phyloP scores from a whole-genome alignment of 2,329 filamentous ascomycete species.

The Colletotrichum coccodes region DNA sequence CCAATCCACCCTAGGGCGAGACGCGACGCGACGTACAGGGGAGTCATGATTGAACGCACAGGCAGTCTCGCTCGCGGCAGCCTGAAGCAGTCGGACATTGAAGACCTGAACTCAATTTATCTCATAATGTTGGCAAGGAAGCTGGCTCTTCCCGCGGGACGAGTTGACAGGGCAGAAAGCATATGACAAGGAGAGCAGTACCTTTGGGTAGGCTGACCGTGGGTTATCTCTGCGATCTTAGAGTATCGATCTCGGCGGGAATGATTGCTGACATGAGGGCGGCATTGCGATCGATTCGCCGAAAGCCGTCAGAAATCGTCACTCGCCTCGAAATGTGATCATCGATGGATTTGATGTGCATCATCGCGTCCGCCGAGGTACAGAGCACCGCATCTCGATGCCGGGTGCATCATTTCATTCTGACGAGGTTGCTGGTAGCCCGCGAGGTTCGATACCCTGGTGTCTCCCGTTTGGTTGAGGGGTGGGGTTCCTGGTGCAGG shows the following conservation, averaged over 20 bases:
- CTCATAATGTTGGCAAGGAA: background rate
- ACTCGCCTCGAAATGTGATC: constrained; percentile 12
- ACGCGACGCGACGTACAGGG: background rate
- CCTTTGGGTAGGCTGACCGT: background rate
- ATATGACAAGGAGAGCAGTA: background rate
- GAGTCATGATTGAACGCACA: background rate
- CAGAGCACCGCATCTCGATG: background rate
- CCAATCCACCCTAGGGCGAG: background rate
- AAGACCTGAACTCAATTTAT: background rate
- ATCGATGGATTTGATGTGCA: background rate
- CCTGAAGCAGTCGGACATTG: background rate
- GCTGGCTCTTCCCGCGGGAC: background rate
- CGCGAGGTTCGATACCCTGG: constrained; percentile 2
- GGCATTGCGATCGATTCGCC: constrained; percentile 12
- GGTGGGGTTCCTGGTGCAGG: constrained; percentile 26
- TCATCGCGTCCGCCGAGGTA: background rate
- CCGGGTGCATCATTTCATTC: background rate
- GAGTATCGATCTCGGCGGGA: constrained; percentile 3
- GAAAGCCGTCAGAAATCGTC: constrained; percentile 6
- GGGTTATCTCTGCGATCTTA: background rate
- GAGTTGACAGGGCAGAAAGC: background rate
- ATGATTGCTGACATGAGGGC: background rate
- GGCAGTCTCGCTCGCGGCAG: background rate
- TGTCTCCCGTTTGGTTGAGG: constrained; percentile 6
- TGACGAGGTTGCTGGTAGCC: background rate